These are phyloP conservation scores for Thelephora terrestris DNA, from an alignment of 1,284 basidiomycete genomes.

Conservation along the genomic window DNA sequence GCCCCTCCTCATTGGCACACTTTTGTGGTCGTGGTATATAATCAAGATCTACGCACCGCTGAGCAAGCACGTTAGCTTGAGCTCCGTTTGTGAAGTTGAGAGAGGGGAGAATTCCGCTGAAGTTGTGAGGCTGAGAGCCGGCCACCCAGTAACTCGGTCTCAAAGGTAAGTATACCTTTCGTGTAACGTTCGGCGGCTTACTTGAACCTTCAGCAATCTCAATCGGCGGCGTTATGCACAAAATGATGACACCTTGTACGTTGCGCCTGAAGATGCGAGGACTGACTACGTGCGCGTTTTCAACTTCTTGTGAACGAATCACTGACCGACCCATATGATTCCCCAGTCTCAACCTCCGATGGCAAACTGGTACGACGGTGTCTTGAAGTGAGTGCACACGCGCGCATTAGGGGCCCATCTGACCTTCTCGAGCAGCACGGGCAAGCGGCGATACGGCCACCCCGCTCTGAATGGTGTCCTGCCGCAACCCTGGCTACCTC, in stretches of 20 bases:
- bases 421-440: conserved; percentile 43
- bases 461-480: conserved; percentile 83
- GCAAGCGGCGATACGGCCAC: conserved; percentile 82
- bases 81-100: conserved; percentile 82
- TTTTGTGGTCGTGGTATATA: conserved; percentile 76
- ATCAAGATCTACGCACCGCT: conserved; percentile 65
- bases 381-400: conserved; percentile 62
- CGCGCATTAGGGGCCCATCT: neutral
- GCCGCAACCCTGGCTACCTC: conserved; percentile 85
- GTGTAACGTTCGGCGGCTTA: conserved; percentile 3
- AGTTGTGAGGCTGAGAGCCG: conserved; percentile 59
- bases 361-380: conserved; percentile 86
- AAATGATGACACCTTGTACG: conserved; percentile 91
- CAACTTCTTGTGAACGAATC: conserved; percentile 1
- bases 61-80: conserved; percentile 74
- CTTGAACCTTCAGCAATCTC: conserved; percentile 47
- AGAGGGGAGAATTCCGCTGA: conserved; percentile 75
- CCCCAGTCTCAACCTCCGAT: conserved; percentile 84
- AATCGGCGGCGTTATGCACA: conserved; percentile 79
- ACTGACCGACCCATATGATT: conserved; percentile 3
- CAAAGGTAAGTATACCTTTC: conserved; percentile 50
- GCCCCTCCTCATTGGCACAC: conserved; percentile 69
- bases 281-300: conserved; percentile 71
- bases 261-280: conserved; percentile 81
- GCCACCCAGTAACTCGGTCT: conserved; percentile 76